phyloP scores from a whole-genome alignment of 768 basidiomycete genomes.

The Podaxis sp. region DNA sequence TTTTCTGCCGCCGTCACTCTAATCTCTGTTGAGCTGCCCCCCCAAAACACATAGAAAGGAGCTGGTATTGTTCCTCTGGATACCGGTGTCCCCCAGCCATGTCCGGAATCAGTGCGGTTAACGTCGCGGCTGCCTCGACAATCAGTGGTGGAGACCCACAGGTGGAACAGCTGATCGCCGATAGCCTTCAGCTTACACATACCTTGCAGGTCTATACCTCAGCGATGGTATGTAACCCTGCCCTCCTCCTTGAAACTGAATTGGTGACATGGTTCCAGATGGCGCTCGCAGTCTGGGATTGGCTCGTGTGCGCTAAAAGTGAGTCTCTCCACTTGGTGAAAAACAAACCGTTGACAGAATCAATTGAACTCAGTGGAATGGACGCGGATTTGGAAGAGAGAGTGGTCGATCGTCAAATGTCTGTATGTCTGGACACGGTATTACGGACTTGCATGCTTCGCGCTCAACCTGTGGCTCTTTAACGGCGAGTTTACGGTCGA shows the following conservation, averaged over 20 bases:
- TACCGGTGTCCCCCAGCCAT: slow-evolving; percentile 1
- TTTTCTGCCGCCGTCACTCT: neutral
- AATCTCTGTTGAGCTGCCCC: neutral
- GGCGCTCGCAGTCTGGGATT: slow-evolving; percentile 18
- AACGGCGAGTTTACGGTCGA: slow-evolving; percentile 17
- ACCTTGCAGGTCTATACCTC: slow-evolving; percentile 20
- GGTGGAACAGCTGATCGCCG: neutral
- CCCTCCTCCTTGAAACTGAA: neutral
- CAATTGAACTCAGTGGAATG: slow-evolving; percentile 8
- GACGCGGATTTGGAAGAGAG: slow-evolving; percentile 19
- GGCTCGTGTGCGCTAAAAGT: slow-evolving; percentile 15
- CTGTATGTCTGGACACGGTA: slow-evolving; percentile 20
- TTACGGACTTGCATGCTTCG: slow-evolving; percentile 17
- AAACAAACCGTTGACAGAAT: neutral
- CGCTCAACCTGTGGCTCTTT: slow-evolving; percentile 19
- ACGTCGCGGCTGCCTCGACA: slow-evolving; percentile 15
- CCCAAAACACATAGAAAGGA: neutral
- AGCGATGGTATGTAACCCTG: slow-evolving; percentile 12
- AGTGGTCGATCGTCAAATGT: slow-evolving; percentile 18
- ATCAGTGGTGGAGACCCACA: neutral
- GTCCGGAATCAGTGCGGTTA: slow-evolving; percentile 16
- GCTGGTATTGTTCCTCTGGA: neutral
- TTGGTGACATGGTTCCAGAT: slow-evolving; percentile 8
- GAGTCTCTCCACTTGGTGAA: neutral
- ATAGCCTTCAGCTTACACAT: slow-evolving; percentile 16